Base-by-base conservation (phyloP, 768 basidiomycete species). In the Collybiopsis confluens region DNA sequence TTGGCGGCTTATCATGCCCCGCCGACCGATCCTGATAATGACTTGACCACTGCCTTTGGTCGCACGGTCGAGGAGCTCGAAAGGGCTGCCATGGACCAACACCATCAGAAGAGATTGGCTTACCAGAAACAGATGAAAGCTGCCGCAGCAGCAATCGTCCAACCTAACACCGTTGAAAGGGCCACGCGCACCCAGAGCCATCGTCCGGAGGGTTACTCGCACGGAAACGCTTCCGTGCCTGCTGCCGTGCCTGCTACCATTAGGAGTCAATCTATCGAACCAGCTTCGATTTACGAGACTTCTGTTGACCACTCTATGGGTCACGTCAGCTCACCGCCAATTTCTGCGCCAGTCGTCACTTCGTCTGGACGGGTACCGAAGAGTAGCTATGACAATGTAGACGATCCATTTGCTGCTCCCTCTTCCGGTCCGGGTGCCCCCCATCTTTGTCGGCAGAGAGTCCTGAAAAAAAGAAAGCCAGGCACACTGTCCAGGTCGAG, bases 401-500 rank as follows among this genome's bases (percentile, higher is more conserved):
- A 90, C 56, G 90, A 90, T 76, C 89, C 89, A 3, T 90, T 91
- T 54, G 88, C 82, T 1, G 74, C 80, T 0, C 70, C 71, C n/a
- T n/a, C n/a, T 10, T 58, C 73, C 26, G 62, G 65, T 41, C 26
- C 15, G 55, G 63, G 24, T 53, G 56, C 5, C 67, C 28, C 18
- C 36, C 55, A 16, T 40, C 70, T 43, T 65, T 63, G 27, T 59
- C 59, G 45, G 59, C 55, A 28, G 55, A 77, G 73, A 57, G 63
- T 69, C 13, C 73, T 69, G 3, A 86, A 45, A 82, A 80, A 65
- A 73, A 77, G 58, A 82, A 73, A 40, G 62, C 62, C 10, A 70
- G 68, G 56, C 94, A 98, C 69, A 98, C 97, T 9, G 91, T 98
- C 44, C 97, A 98, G 68, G 88, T 98, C 55, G 97, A 99, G 69